Conservation (phyloP, 805 yeast genomes). For the Gaillardinia entomophila region DNA sequence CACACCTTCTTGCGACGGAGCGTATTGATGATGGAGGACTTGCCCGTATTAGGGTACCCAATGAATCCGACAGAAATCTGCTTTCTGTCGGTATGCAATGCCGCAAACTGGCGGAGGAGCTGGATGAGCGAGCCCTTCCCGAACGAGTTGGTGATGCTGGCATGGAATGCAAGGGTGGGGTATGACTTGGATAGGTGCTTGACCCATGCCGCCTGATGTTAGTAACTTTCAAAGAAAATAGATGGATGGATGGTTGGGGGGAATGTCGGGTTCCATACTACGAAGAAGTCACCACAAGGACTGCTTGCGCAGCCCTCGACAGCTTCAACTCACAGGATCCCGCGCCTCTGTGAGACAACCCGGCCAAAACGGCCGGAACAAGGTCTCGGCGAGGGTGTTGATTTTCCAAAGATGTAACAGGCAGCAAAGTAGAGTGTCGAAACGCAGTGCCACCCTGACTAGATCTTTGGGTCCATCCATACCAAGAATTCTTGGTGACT, state of each 20-base stretch:
- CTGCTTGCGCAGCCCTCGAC: constrained; percentile 25
- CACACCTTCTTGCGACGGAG: constrained; percentile 93
- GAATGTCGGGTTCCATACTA: constrained; percentile 85
- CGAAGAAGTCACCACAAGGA: no score
- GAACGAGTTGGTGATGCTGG: constrained; percentile 93
- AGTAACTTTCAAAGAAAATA: constrained; percentile 14
- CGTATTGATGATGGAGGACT: constrained; percentile 92
- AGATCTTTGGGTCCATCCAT: constrained; percentile 62
- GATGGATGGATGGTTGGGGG: no score
- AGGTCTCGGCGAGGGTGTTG: constrained; percentile 60
- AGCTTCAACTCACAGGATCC: constrained; percentile 83
- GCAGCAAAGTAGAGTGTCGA: constrained; percentile 42
- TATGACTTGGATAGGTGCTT: constrained; percentile 84
- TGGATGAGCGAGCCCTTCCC: constrained; percentile 97
- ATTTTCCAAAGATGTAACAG: constrained; percentile 99
- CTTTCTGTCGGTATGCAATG: constrained; percentile 85
- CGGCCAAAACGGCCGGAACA: constrained; percentile 34
- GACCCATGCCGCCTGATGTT: constrained; percentile 93
- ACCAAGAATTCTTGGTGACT: constrained; percentile 3
- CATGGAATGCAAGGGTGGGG: constrained; percentile 97
- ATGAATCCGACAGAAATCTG: constrained; percentile 96
- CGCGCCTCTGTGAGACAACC: constrained; percentile 41
- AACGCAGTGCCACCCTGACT: constrained; percentile 64
- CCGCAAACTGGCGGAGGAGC: constrained; percentile 85
- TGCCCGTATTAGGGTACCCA: constrained; percentile 98